These are phyloP conservation scores for Melaleuca alternifolia DNA, from an alignment of 345 rosid genomes.

Conservation along the genomic window DNA sequence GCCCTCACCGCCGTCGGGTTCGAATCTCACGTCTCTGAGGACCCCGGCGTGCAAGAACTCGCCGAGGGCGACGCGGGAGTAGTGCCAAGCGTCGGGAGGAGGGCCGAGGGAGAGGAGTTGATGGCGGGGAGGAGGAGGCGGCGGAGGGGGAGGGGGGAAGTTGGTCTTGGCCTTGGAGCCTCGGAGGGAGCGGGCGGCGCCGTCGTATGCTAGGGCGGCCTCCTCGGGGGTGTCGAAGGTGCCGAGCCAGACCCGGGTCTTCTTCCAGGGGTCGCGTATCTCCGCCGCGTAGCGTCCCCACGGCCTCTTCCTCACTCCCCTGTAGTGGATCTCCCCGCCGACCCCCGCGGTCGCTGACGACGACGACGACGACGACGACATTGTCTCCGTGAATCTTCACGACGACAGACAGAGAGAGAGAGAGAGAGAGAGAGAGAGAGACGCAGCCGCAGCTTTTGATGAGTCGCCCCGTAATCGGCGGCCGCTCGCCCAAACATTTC, in stretches of 20 bases:
- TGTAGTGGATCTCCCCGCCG: slow-evolving; percentile 79
- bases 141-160: slow-evolving; percentile 45
- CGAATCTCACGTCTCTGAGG: slow-evolving; percentile 28
- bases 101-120: background rate
- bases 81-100: slow-evolving; percentile 4
- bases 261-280: slow-evolving; percentile 97
- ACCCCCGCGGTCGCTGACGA: background rate
- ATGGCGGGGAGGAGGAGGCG: background rate
- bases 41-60: slow-evolving; percentile 56
- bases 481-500: background rate
- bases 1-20: background rate
- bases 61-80: slow-evolving; percentile 25
- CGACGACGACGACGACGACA: background rate
- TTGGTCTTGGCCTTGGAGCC: slow-evolving; percentile 90
- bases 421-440: background rate
- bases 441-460: background rate
- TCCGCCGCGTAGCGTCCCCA: slow-evolving; percentile 99
- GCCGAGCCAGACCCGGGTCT: slow-evolving; percentile 92
- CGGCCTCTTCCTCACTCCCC: slow-evolving; percentile 96
- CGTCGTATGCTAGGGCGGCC: slow-evolving; percentile 93
- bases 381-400: background rate
- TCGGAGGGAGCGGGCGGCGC: slow-evolving; percentile 95
- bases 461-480: background rate
- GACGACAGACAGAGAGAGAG: background rate
- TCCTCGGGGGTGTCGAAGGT: slow-evolving; percentile 96